Evolutionary conservation across 225 moss, liverwort and hornwort species (phyloP).

Genomic region (Pseudoscleropodium purum): DNA sequence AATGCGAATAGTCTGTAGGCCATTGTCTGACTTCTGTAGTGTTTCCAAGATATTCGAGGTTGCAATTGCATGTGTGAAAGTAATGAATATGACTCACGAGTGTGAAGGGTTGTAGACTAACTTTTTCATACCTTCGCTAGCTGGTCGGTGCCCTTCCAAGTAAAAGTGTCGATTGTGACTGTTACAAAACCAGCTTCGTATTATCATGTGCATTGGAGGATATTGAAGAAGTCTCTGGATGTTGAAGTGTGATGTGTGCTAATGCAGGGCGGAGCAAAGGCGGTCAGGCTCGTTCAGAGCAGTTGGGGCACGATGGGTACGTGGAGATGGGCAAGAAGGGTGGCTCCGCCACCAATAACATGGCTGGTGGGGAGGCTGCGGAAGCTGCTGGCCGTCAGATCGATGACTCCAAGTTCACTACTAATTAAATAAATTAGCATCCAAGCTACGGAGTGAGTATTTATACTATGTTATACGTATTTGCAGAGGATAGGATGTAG

Average conservation of each 20-base stretch:
- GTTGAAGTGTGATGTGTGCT: background rate
- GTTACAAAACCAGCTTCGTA: background rate
- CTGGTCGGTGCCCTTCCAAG: background rate
- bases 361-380: background rate
- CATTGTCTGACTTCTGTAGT: background rate
- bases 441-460: background rate
- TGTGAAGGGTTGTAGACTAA: background rate
- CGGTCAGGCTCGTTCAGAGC: background rate
- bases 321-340: background rate
- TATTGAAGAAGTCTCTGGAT: background rate
- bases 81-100: background rate
- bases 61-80: background rate
- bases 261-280: background rate
- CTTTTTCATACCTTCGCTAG: background rate
- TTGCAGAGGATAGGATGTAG: background rate
- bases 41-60: background rate
- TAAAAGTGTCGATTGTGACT: background rate
- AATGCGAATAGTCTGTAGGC: too few relatives aligned
- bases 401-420: background rate
- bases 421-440: background rate
- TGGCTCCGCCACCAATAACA: background rate
- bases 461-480: background rate
- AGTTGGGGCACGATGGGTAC: background rate
- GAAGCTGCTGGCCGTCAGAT: background rate
- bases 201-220: too few relatives aligned